Percentiles rank a stretch among this genome's conserved stretches.
phyloP scores from a whole-genome alignment of 495 filamentous ascomycete genomes.

The Monascus purpureus region DNA sequence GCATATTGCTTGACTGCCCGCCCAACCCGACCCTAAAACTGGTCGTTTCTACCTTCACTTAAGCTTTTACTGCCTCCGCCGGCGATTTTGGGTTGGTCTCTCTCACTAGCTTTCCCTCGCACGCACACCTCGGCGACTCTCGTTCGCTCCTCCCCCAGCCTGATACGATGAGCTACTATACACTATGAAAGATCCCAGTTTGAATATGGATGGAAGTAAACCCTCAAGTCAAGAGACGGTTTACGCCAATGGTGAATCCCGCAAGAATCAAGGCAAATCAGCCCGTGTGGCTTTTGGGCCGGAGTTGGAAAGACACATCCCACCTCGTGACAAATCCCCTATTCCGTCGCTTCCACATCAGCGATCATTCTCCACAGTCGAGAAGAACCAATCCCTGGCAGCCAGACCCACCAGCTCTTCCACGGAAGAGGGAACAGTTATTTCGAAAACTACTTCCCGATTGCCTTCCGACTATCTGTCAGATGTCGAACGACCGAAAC shows the following conservation, averaged over 20 bases:
- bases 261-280: constrained; percentile 22
- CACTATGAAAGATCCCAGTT: constrained; percentile 28
- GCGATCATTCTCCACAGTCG: constrained; percentile 25
- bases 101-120: too few relatives aligned
- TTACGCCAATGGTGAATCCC: constrained; percentile 19
- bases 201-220: constrained; percentile 24
- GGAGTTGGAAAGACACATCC: constrained; percentile 28
- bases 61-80: too few relatives aligned
- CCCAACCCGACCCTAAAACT: too few relatives aligned
- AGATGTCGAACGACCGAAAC: constrained; percentile 31
- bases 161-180: constrained; percentile 23
- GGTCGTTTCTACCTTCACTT: too few relatives aligned
- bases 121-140: too few relatives aligned
- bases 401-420: constrained; percentile 23
- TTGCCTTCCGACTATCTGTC: constrained; percentile 18
- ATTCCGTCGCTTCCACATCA: constrained; percentile 22
- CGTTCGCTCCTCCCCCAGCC: too few relatives aligned
- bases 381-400: constrained; percentile 14
- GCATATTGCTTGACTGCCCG: not conserved
- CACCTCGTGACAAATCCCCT: constrained; percentile 28
- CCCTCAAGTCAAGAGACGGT: constrained; percentile 12
- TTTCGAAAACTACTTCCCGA: constrained; percentile 11
- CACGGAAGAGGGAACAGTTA: constrained; percentile 15
- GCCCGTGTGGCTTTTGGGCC: constrained; percentile 34
- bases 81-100: too few relatives aligned